Base-by-base conservation (phyloP, 257 asterid genomes). In the Rehmannia glutinosa region DNA sequence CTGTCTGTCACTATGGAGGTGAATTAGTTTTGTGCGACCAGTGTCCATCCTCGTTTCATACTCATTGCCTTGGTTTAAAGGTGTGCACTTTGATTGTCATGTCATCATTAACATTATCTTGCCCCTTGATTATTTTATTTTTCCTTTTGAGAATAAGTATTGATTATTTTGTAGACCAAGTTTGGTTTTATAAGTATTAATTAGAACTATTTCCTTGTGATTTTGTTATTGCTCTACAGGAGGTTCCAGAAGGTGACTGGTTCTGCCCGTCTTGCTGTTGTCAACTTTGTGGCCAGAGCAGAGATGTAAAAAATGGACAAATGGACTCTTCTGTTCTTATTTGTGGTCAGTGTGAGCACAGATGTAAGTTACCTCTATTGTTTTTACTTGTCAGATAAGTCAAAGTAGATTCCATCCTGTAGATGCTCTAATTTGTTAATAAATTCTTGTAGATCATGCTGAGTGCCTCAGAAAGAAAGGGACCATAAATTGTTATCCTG, bases 221-320 rank as follows among this genome's bases (percentile, higher is more conserved):
- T 64, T 51, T 16, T 73, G 21, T 53, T 45, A 42, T 65, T 36
- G 69, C 71, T 81, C 27, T 58, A 45, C 85, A 94, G 99, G 89
- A 75, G 41, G 75, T 94, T 32, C 98, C 99, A 4, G 89, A 82
- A 15, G 98, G 99, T 62, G 89, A 87, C 66, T 94, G 99, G 99
- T 94, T 91, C 83, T 94, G 99, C 81, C 96, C 91, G 6, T 83
- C 95, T 8, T 94, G 98, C 84, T 83, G 96, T 79, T 94, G 99
- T 72, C 75, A 80, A 74, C 81, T 84, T 71, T 94, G 99, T 84
- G 82, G 76, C 65, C 66, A 64, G 62, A 66, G 76, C 32, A 65
- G 75, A 50, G 78, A 32, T 68, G 49, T 46, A 47, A 69, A 23
- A 50, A 74, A 58, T 51, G 74, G 69, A 52, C 73, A 54, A 64